These are phyloP conservation scores for Phytophthora podocarpi DNA, from an alignment of 352 stramenopile species.

Conservation along the genomic window DNA sequence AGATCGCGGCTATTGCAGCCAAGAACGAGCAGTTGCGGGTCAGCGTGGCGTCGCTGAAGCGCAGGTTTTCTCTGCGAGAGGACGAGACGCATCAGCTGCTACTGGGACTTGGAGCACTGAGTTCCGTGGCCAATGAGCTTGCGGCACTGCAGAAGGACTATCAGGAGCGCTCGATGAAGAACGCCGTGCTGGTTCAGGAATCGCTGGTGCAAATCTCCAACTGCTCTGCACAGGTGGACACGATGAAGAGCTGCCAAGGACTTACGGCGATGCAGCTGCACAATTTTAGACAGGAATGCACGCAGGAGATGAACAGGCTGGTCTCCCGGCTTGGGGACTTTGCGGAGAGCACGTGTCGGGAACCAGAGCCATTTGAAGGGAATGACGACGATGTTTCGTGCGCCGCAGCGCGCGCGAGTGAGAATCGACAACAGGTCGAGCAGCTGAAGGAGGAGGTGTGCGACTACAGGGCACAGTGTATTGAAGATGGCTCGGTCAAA, in stretches of 20 bases:
- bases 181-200: slow-evolving; percentile 57
- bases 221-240: slow-evolving; percentile 57
- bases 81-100: slow-evolving; percentile 47
- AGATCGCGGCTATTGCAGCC: slow-evolving; percentile 34
- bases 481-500: slow-evolving; percentile 4
- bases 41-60: slow-evolving; percentile 49
- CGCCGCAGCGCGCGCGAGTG: slow-evolving; percentile 1
- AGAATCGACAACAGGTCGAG: slow-evolving; percentile 31
- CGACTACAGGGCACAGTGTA: slow-evolving; percentile 20
- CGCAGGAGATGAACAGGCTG: slow-evolving; percentile 49
- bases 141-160: slow-evolving; percentile 51
- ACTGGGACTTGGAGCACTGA: slow-evolving; percentile 38
- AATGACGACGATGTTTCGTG: slow-evolving; percentile 17
- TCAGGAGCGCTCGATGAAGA: slow-evolving; percentile 45
- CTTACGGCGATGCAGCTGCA: slow-evolving; percentile 48
- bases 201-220: slow-evolving; percentile 54
- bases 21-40: slow-evolving; percentile 51
- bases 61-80: slow-evolving; percentile 38
- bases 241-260: slow-evolving; percentile 36
- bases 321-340: slow-evolving; percentile 48
- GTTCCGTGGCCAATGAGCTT: slow-evolving; percentile 48
- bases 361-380: slow-evolving; percentile 7
- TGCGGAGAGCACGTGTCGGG: slow-evolving; percentile 19
- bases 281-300: slow-evolving; percentile 49
- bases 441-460: slow-evolving; percentile 31